Conservation (phyloP, 352 stramenopile species). For the Peronospora farinosa region DNA sequence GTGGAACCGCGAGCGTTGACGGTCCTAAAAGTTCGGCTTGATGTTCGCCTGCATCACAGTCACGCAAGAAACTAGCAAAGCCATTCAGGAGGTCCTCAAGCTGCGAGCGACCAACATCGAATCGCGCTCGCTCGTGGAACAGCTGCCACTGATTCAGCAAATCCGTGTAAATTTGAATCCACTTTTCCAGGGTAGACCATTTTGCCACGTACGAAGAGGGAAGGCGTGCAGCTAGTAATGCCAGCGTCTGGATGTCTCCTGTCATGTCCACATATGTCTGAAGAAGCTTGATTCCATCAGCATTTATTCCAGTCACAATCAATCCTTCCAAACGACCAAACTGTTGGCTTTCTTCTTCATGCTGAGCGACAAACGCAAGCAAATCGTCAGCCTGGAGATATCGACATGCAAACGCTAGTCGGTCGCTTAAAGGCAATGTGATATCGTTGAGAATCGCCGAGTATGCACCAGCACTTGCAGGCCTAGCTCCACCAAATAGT, state of each 20-base stretch:
- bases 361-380: constrained; percentile 67
- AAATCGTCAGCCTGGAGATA: constrained; percentile 86
- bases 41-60: constrained; percentile 41
- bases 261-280: constrained; percentile 88
- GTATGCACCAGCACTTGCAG: constrained; percentile 41
- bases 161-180: constrained; percentile 88
- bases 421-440: constrained; percentile 82
- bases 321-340: constrained; percentile 87
- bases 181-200: constrained; percentile 60
- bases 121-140: constrained; percentile 88
- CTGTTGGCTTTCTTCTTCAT: constrained; percentile 75
- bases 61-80: constrained; percentile 52
- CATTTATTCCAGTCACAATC: constrained; percentile 83
- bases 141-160: constrained; percentile 92
- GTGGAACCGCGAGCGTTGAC: constrained; percentile 50
- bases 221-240: constrained; percentile 69
- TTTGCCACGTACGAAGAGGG: constrained; percentile 54
- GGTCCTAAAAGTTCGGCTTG: constrained; percentile 39
- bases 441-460: constrained; percentile 81
- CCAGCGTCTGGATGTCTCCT: constrained; percentile 90
- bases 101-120: constrained; percentile 89
- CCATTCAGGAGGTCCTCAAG: constrained; percentile 82
- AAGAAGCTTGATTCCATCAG: constrained; percentile 79
- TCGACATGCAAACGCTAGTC: constrained; percentile 88
- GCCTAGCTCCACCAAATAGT: constrained; percentile 30